phyloP scores from a whole-genome alignment of 805 yeast species.

The Metschnikowia reukaufii region DNA sequence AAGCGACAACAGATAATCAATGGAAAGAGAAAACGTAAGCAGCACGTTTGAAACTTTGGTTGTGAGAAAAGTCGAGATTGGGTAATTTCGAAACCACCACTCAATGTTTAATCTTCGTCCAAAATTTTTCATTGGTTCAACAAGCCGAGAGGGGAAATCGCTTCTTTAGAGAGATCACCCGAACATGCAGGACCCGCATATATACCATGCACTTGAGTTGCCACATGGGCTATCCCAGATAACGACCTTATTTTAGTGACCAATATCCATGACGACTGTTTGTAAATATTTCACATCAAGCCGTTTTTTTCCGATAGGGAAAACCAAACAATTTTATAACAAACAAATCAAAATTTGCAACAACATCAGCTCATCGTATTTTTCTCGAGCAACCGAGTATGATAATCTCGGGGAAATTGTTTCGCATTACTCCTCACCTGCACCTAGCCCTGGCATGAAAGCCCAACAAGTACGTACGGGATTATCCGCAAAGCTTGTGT shows the following conservation, averaged over 20 bases:
- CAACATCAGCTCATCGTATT: neutral
- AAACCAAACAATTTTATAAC: neutral
- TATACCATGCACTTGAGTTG: constrained; percentile 10
- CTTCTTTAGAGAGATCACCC: constrained; percentile 9
- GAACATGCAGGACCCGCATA: constrained; percentile 12
- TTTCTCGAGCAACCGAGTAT: neutral
- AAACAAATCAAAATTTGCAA: neutral
- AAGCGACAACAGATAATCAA: neutral
- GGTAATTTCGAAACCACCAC: constrained; percentile 5
- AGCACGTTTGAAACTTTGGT: constrained; percentile 4
- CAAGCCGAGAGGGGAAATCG: constrained; percentile 16
- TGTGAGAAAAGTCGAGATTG: constrained; percentile 1
- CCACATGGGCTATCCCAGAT: constrained; percentile 3
- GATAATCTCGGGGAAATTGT: neutral
- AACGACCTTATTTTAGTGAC: neutral
- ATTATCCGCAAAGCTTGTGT: no score
- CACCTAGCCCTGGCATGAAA: constrained; percentile 1
- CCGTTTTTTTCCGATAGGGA: no score
- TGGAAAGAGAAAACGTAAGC: neutral
- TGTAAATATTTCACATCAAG: no score
- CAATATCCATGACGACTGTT: neutral
- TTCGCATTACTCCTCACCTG: constrained; percentile 11
- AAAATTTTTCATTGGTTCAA: constrained; percentile 17
- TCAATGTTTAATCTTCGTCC: constrained; percentile 3
- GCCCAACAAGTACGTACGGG: constrained; percentile 9